A percentile compares a stretch with the other conserved stretches of the same genome.
Conservation (phyloP, 2,329 filamentous ascomycete species). For the Claviceps paspali region DNA sequence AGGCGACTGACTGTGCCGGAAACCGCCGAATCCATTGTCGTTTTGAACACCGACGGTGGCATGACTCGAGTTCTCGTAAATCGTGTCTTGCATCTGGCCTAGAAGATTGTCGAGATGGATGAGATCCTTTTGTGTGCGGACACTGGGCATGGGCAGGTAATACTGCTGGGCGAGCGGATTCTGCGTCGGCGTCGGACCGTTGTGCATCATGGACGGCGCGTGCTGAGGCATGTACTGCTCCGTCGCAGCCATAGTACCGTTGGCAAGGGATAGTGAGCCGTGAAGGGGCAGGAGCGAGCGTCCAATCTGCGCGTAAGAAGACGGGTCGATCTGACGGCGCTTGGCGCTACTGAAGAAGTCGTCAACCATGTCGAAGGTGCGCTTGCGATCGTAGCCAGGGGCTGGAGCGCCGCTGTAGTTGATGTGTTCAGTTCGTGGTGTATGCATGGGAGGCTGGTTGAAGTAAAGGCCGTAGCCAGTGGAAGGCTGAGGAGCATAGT, state of each 20-base stretch:
- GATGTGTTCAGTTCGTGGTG: constrained; percentile 43
- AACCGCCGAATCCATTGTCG: constrained; percentile 45
- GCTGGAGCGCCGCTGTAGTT: constrained; percentile 37
- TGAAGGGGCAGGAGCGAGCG: constrained; percentile 76
- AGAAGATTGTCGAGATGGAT: constrained; percentile 89
- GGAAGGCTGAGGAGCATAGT: constrained; percentile 41
- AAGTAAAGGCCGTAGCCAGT: constrained; percentile 65
- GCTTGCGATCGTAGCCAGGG: constrained; percentile 58
- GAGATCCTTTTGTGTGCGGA: constrained; percentile 86
- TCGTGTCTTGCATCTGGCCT: constrained; percentile 88
- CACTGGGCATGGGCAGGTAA: constrained; percentile 70
- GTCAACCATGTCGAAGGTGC: constrained; percentile 74
- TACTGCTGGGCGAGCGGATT: constrained; percentile 53
- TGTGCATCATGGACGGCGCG: constrained; percentile 31
- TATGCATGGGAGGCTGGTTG: constrained; percentile 43
- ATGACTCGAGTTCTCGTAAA: constrained; percentile 82
- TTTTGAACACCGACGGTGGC: constrained; percentile 69
- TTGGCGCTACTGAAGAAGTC: constrained; percentile 92
- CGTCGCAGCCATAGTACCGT: constrained; percentile 27
- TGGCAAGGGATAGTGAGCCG: constrained; percentile 49
- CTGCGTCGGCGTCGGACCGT: constrained; percentile 44
- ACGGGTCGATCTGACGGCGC: constrained; percentile 76
- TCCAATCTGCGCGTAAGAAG: constrained; percentile 81
- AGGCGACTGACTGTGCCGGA: constrained; percentile 42
- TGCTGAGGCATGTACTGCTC: constrained; percentile 39